Evolutionary conservation across 345 rosid genomes (phyloP), one percentile per base, ranked within the genome.

Genomic region (Dovyalis caffra): DNA sequence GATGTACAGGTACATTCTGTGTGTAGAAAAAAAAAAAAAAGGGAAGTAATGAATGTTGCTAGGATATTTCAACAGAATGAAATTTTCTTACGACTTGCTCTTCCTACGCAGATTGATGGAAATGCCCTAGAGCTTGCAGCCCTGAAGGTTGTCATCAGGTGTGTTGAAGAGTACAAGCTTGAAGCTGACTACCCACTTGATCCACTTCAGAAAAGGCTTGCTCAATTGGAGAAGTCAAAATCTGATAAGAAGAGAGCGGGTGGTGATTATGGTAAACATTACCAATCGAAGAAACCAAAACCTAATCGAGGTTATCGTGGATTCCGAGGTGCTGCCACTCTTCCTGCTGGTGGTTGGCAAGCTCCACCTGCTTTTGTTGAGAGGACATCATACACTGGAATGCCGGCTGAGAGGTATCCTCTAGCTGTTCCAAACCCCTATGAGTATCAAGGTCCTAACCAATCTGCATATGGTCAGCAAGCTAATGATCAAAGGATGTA

Each of bases 71-170:
- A 45, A 47, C 69, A 16, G 26, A 51, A 33, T 70, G 68, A 32
- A 64, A 29, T 18, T 62, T 3, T 49, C 6, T n/a, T 2, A 9
- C 65, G 33, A 38, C 65, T 49, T 40, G 61, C 26, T 71, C 21
- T 53, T n/a, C 64, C 37, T 40, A 7, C 67, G 20, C 87, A 89
- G 93, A 69, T 1, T 57, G 89, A 86, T 47, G 77, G 49, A 67
- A 81, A 86, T 76, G 87, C 85, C 0, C 85, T 78, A 74, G 92
- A 89, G 78, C 86, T 89, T 23, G 83, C 80, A 7, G 90, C 90
- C 29, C 67, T 87, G 61, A 87, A 78, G 76, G 85, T 85, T 61
- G 84, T 89, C 28, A 85, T 86, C 51, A 76, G 70, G 74, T 87
- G 88, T 45, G 86, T 87, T 64, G 79, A 80, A 73, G 88, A 83